Evolutionary conservation across 2,329 filamentous ascomycete genomes (phyloP), one percentile per base, ranked within the genome.

Genomic region (Alternaria ventricosa): DNA sequence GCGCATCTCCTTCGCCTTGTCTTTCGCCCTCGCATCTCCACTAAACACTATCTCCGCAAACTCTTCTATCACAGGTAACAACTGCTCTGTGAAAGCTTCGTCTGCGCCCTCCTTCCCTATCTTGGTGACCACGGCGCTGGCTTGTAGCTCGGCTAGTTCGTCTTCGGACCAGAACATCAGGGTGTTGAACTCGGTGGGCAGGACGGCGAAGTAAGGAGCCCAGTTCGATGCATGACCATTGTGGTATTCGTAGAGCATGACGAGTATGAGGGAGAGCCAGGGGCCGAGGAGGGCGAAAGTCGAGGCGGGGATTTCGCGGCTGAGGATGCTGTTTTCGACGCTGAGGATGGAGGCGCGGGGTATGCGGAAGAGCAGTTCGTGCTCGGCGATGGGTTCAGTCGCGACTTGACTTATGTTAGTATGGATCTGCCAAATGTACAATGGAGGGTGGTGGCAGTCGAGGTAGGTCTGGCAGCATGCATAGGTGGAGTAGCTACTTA

Each of bases 111-210:
- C 83, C 69, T 88, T 92, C 51, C 93, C 94, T 67, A 97, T 91
- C 77, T 94, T 95, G 65, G 86, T 81, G 4, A 89, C 78, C n/a
- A 96, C 87, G 1, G 92, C 87, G 75, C 92, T 94, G 18, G 90
- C 92, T 80, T 95, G 90, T 9, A 97, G 86, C 72, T 90, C 85
- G 1, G 83, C 81, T 3, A 97, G 84, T 77, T 97, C 93, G 1
- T 83, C 81, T 1, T 86, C 82, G 2, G 87, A 83, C 94, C 94
- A 97, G 81, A 94, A 97, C 92, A 97, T 97, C 68, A 95, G 86
- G 3, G 93, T 96, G 77, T 96, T 88, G 75, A 97, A 97, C 30
- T 76, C 68, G 13, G 71, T 64, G 3, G 93, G 93, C 6, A 97
- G 84, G 20, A 97, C 84, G 61, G 89, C 85, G 69, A 97, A 89